These are phyloP conservation scores for Metschnikowia arizonensis DNA, from an alignment of 805 yeast genomes.

Conservation along the genomic window DNA sequence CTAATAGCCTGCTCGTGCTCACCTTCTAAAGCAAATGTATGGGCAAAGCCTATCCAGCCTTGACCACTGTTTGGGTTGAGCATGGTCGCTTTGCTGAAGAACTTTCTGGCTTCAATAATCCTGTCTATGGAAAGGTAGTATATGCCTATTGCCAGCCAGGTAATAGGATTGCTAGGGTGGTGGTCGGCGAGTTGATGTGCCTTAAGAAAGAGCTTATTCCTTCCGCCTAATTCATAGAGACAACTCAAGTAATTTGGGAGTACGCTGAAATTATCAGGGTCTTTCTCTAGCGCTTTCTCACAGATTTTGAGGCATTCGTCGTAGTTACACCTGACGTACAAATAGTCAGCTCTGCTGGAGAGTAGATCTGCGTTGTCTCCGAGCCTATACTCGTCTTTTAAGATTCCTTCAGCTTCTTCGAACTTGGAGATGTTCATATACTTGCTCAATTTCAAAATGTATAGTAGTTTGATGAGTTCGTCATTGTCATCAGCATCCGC, in stretches of 20 bases:
- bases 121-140: constrained; percentile 76
- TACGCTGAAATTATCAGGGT: constrained; percentile 66
- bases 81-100: constrained; percentile 83
- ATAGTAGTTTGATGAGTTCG: constrained; percentile 72
- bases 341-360: constrained; percentile 61
- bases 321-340: constrained; percentile 73
- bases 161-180: constrained; percentile 73
- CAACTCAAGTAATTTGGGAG: constrained; percentile 81
- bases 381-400: constrained; percentile 69
- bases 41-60: constrained; percentile 98
- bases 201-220: constrained; percentile 70
- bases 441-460: constrained; percentile 72
- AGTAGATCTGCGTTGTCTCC: constrained; percentile 67
- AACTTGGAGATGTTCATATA: constrained; percentile 55
- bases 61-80: constrained; percentile 86
- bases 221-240: constrained; percentile 77
- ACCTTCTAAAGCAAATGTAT: constrained; percentile 96
- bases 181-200: constrained; percentile 84
- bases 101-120: constrained; percentile 77
- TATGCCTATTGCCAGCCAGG: constrained; percentile 92
- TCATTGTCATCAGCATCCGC: constrained; percentile 73
- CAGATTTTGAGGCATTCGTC: constrained; percentile 72
- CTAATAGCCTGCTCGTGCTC: constrained; percentile 98
- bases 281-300: constrained; percentile 54
- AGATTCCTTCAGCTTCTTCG: constrained; percentile 60